phyloP scores from a whole-genome alignment of 352 stramenopile species.

The Globisporangium perplexum region DNA sequence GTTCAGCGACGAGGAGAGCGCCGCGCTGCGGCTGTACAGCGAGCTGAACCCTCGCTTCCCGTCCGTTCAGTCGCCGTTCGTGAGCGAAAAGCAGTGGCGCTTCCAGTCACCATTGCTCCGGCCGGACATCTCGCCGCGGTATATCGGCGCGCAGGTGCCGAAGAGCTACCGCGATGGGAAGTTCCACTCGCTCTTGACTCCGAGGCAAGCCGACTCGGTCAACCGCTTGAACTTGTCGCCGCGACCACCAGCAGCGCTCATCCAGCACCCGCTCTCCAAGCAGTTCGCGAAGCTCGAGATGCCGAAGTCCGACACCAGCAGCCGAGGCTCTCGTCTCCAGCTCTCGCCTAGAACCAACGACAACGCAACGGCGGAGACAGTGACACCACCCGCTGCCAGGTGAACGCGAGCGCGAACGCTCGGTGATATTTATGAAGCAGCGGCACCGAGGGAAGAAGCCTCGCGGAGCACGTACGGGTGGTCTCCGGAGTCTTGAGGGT shows the following conservation, averaged over 20 bases:
- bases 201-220: constrained; percentile 39
- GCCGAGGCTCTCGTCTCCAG: not conserved
- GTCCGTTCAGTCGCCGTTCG: constrained; percentile 38
- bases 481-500: not conserved
- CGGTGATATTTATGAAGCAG: not conserved
- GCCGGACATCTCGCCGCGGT: constrained; percentile 43
- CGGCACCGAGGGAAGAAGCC: not conserved
- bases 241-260: constrained; percentile 10
- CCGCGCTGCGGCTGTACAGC: constrained; percentile 24
- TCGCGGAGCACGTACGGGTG: not conserved
- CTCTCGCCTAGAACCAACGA: not conserved
- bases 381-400: not conserved
- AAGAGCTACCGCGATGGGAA: constrained; percentile 51
- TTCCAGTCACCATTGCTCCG: constrained; percentile 38
- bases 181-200: constrained; percentile 41
- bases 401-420: not conserved
- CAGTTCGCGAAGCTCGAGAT: constrained; percentile 7
- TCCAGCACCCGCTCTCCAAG: constrained; percentile 22
- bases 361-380: not conserved
- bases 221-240: constrained; percentile 40
- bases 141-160: constrained; percentile 40
- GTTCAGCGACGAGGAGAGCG: constrained; percentile 3
- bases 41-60: constrained; percentile 63
- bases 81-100: constrained; percentile 46
- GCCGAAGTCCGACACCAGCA: not conserved